phyloP scores from a whole-genome alignment of 2,329 filamentous ascomycete species.

The Dothistroma pini region DNA sequence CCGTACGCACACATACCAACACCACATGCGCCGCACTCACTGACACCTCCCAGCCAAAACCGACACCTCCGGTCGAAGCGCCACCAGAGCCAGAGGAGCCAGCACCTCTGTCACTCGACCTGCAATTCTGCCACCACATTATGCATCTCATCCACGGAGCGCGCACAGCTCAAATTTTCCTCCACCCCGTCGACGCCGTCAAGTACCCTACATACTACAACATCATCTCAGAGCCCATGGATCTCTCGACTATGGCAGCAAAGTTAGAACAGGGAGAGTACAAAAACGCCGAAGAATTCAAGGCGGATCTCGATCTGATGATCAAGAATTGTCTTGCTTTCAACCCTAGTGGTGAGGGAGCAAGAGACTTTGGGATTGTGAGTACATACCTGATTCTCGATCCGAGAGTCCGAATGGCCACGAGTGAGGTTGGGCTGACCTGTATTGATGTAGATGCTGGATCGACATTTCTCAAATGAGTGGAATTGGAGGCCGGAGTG shows the following conservation, averaged over 20 bases:
- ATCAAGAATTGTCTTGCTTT: neutral
- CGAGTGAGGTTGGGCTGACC: neutral
- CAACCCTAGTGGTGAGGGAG: neutral
- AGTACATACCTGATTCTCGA: neutral
- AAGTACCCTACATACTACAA: neutral
- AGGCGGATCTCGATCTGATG: constrained; percentile 4
- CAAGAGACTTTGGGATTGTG: neutral
- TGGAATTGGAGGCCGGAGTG: neutral
- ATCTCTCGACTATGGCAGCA: neutral
- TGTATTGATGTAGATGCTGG: neutral
- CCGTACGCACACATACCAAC: neutral
- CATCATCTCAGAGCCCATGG: neutral
- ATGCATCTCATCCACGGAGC: neutral
- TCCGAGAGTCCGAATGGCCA: too few species aligned
- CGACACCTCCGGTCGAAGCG: neutral
- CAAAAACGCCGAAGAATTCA: neutral
- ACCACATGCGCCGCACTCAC: neutral
- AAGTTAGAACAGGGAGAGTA: neutral
- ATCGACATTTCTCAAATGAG: neutral
- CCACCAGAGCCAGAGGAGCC: neutral
- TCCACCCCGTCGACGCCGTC: neutral
- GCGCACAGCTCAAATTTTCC: neutral
- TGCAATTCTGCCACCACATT: neutral
- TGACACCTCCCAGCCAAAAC: neutral
- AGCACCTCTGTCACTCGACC: neutral